phyloP scores from a whole-genome alignment of 192 early-diverging fungal genomes.

The Gorgonomyces haynaldii region DNA sequence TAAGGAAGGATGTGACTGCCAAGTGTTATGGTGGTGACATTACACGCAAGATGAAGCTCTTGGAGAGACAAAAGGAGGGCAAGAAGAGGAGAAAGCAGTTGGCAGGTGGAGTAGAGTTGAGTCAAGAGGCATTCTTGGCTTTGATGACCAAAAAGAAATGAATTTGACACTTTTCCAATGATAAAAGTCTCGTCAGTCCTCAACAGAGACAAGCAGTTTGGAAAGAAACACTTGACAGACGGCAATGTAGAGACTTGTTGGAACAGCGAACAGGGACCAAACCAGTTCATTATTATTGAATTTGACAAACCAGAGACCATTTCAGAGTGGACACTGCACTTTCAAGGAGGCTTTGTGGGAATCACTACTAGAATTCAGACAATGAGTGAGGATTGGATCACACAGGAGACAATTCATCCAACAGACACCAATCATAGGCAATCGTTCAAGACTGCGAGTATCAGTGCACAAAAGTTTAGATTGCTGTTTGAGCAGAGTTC shows the following conservation, averaged over 20 bases:
- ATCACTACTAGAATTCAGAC: constrained; percentile 50
- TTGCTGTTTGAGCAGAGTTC: constrained; percentile 64
- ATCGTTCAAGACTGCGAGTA: not conserved
- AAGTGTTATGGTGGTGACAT: constrained; percentile 97
- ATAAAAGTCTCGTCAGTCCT: constrained; percentile 85
- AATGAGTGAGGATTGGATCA: constrained; percentile 21
- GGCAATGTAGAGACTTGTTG: constrained; percentile 77
- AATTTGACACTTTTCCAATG: too few relatives aligned
- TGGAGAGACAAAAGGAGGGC: constrained; percentile 89
- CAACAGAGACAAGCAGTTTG: constrained; percentile 66
- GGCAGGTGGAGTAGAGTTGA: constrained; percentile 75
- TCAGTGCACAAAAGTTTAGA: constrained; percentile 27
- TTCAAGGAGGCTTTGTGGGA: constrained; percentile 84
- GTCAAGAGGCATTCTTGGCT: constrained; percentile 78
- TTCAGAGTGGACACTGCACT: constrained; percentile 43
- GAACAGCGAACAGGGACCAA: constrained; percentile 70
- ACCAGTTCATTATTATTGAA: constrained; percentile 29
- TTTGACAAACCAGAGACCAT: constrained; percentile 40
- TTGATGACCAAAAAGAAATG: constrained; percentile 23
- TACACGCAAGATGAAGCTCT: constrained; percentile 93
- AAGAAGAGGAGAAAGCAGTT: constrained; percentile 89
- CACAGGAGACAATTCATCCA: constrained; percentile 45
- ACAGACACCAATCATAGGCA: constrained; percentile 54
- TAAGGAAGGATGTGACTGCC: constrained; percentile 93
- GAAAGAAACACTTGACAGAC: constrained; percentile 75